A percentile compares a stretch with the other conserved stretches of the same genome.
Evolutionary conservation across 352 stramenopile species (phyloP).

Genomic region (Pythium guiyangense): DNA sequence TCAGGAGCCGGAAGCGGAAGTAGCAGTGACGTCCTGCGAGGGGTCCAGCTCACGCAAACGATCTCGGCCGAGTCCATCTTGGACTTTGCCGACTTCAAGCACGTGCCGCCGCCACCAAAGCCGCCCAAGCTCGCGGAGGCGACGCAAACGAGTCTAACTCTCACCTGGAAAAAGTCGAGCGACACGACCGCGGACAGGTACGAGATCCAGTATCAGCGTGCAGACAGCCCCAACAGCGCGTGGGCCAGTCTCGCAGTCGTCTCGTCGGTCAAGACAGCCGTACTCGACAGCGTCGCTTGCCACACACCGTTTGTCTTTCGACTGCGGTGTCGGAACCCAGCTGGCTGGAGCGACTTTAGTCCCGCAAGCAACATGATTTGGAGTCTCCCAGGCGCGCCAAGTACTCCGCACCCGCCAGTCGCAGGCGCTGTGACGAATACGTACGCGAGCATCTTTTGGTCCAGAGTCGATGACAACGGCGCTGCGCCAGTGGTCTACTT

Average conservation of each 20-base stretch:
- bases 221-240: conserved; percentile 37
- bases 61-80: conserved; percentile 69
- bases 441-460: conserved; percentile 76
- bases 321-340: conserved; percentile 56
- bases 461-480: conserved; percentile 47
- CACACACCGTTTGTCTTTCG: conserved; percentile 58
- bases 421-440: conserved; percentile 53
- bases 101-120: conserved; percentile 24
- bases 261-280: conserved; percentile 31
- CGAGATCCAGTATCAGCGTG: conserved; percentile 59
- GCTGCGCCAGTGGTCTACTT: conserved; percentile 56
- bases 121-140: conserved; percentile 43
- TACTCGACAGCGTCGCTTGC: conserved; percentile 38
- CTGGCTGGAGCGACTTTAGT: conserved; percentile 68
- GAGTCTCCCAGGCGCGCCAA: conserved; percentile 49
- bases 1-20: conserved; percentile 3
- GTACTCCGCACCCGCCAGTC: conserved; percentile 39
- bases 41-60: conserved; percentile 26
- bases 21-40: background rate
- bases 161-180: conserved; percentile 53
- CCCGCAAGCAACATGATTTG: conserved; percentile 39
- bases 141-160: conserved; percentile 39
- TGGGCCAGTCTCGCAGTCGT: conserved; percentile 43
- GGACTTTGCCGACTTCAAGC: conserved; percentile 39
- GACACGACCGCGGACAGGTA: conserved; percentile 72